Conservation (phyloP, 176 grass and related monocot species). For the Triticum dicoccoides region DNA sequence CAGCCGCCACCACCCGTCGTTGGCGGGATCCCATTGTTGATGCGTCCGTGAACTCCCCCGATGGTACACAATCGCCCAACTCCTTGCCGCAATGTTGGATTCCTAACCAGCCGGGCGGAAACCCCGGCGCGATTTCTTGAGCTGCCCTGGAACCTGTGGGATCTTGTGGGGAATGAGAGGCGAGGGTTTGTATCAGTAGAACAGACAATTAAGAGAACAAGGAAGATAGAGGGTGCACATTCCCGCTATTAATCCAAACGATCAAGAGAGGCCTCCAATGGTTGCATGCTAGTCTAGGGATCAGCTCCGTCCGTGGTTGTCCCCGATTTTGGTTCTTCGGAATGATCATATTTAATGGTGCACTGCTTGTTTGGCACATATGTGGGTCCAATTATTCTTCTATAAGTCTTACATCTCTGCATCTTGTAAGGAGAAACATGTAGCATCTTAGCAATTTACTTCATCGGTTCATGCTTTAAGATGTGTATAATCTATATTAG, state of each 20-base stretch:
- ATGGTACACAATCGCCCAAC: neutral
- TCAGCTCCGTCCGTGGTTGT: too few species aligned
- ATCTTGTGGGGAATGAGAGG: neutral
- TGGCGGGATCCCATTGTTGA: neutral
- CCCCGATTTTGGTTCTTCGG: too few species aligned
- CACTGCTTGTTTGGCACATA: too few species aligned
- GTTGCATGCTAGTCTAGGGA: too few species aligned
- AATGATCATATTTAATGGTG: too few species aligned
- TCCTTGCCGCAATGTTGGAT: conserved; percentile 27
- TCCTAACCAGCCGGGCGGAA: neutral
- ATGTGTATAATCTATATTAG: neutral
- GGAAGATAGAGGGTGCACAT: too few species aligned
- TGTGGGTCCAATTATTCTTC: too few species aligned
- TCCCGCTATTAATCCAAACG: too few species aligned
- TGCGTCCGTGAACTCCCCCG: neutral
- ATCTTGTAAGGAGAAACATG: too few species aligned
- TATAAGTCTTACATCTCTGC: neutral
- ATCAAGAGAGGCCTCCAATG: too few species aligned
- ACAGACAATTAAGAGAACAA: too few species aligned
- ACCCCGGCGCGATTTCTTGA: neutral
- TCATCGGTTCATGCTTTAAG: neutral
- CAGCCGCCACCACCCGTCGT: neutral
- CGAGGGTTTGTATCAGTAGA: neutral
- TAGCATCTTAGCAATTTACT: neutral
- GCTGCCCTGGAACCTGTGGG: neutral